phyloP scores from a whole-genome alignment of 805 yeast species.

The Metschnikowia similis region DNA sequence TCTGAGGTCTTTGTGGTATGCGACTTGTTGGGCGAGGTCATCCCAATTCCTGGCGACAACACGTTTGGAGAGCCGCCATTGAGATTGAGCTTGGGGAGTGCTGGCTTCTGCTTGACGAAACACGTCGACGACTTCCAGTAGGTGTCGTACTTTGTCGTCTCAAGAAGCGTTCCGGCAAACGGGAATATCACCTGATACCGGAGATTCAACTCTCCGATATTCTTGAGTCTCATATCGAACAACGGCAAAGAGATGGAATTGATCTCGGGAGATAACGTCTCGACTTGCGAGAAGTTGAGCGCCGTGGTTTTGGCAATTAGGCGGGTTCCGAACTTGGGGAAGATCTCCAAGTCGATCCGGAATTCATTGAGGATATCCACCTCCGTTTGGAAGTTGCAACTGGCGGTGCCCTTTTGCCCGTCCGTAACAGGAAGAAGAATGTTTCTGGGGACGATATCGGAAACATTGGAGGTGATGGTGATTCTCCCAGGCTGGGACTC shows the following conservation, averaged over 20 bases:
- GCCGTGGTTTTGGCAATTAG: constrained; percentile 86
- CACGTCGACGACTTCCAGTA: constrained; percentile 90
- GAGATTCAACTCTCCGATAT: constrained; percentile 76
- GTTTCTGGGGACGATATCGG: constrained; percentile 86
- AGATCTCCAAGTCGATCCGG: constrained; percentile 79
- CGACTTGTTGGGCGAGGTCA: constrained; percentile 18
- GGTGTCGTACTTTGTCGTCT: constrained; percentile 88
- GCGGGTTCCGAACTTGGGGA: constrained; percentile 92
- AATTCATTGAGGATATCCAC: constrained; percentile 59
- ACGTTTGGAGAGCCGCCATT: constrained; percentile 25
- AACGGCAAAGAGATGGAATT: constrained; percentile 58
- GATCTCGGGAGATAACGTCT: constrained; percentile 38
- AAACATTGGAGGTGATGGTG: constrained; percentile 69
- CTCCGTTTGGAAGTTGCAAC: constrained; percentile 81
- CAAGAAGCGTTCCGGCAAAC: constrained; percentile 77
- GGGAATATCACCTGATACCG: constrained; percentile 83
- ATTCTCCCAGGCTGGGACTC: constrained; percentile 70
- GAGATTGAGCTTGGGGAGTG: constrained; percentile 26
- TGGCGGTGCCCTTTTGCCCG: constrained; percentile 41
- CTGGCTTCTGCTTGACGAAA: constrained; percentile 33
- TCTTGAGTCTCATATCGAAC: constrained; percentile 73
- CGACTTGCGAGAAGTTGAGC: constrained; percentile 46
- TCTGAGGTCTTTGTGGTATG: constrained; percentile 5
- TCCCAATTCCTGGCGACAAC: constrained; percentile 38
- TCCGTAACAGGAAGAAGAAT: constrained; percentile 73